phyloP scores from a whole-genome alignment of 2,329 filamentous ascomycete genomes.

The Aspergillus sp. region DNA sequence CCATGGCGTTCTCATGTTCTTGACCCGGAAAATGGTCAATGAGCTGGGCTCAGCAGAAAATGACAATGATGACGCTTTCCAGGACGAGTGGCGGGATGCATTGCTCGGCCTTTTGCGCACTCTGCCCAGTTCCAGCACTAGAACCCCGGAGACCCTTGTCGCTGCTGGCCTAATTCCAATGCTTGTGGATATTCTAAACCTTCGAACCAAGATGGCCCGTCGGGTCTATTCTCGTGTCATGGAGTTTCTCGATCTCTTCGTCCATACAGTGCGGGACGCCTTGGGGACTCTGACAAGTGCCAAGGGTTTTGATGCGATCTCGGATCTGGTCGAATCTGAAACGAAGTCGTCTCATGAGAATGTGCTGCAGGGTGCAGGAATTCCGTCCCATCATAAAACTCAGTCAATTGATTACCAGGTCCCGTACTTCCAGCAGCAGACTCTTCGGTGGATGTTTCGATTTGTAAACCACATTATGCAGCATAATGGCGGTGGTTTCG shows the following conservation, averaged over 20 bases:
- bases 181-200: constrained; percentile 75
- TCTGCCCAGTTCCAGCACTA: constrained; percentile 60
- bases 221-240: constrained; percentile 76
- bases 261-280: constrained; percentile 75
- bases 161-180: constrained; percentile 83
- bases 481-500: constrained; percentile 71
- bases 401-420: constrained; percentile 86
- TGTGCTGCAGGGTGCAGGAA: constrained; percentile 60
- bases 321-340: constrained; percentile 73
- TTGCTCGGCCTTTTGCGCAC: constrained; percentile 81
- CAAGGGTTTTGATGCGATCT: constrained; percentile 79
- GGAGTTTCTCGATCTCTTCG: constrained; percentile 77
- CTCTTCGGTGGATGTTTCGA: constrained; percentile 86
- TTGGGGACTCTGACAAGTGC: constrained; percentile 74
- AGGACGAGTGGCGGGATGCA: constrained; percentile 82
- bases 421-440: constrained; percentile 86
- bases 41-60: constrained; percentile 60
- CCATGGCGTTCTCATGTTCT: constrained; percentile 87
- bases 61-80: constrained; percentile 51
- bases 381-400: constrained; percentile 62
- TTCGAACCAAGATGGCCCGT: constrained; percentile 72
- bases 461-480: constrained; percentile 94
- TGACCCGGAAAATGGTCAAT: constrained; percentile 80
- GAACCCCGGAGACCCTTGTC: constrained; percentile 74
- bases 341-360: constrained; percentile 60